Conservation (phyloP, 768 basidiomycete species). For the Xanthoconium purpureum region DNA sequence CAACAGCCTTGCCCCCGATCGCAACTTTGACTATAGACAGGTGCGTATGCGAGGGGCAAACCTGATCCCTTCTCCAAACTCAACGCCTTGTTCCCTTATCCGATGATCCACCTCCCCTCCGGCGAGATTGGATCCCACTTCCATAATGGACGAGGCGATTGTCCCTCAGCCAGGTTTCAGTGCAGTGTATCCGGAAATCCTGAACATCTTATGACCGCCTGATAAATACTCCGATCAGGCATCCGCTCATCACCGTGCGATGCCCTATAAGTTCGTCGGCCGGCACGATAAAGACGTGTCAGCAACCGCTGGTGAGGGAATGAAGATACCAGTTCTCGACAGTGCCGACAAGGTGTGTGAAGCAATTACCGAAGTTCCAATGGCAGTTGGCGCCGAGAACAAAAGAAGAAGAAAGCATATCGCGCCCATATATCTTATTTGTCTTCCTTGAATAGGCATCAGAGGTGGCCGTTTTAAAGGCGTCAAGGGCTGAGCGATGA, state of each 20-base stretch:
- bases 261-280: not conserved
- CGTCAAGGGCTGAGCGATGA: not conserved
- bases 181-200: not conserved
- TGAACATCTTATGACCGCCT: not conserved
- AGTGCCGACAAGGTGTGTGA: slow-evolving; percentile 5
- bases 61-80: too few species aligned
- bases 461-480: not conserved
- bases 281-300: not conserved
- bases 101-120: not conserved
- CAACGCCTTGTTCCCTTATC: not conserved
- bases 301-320: not conserved
- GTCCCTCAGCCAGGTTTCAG: not conserved
- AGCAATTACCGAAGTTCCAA: not conserved
- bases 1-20: not conserved
- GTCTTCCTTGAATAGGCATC: not conserved
- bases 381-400: not conserved
- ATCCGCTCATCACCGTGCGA: not conserved
- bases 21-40: too few species aligned
- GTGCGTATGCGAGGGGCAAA: not conserved
- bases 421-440: not conserved
- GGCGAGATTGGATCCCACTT: not conserved
- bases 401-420: not conserved
- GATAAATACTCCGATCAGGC: not conserved
- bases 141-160: not conserved
- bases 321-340: not conserved